Evolutionary conservation across 805 yeast genomes (phyloP), one percentile per base, ranked within the genome.

Genomic region (Saturnispora halmiae): DNA sequence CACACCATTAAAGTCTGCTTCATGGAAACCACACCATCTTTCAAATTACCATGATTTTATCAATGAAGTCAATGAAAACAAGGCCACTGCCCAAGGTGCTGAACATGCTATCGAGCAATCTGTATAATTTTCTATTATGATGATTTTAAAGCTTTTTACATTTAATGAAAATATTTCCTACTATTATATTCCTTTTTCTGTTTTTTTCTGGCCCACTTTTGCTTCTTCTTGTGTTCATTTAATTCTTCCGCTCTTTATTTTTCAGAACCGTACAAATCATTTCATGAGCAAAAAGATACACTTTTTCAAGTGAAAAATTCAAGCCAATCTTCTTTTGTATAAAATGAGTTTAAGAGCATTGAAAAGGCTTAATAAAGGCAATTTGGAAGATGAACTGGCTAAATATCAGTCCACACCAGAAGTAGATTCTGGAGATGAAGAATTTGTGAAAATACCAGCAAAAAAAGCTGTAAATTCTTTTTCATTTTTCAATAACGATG

Each of bases 271-370:
- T n/a, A n/a, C n/a, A n/a, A n/a, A 24, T 10, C 7, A 10, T 24
- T 7, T 10, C 26, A 24, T 24, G 26, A 24, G 26, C 26, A 24
- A 24, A 24, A 24, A 24, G 10, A 24, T 28, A 15, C 8, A 6
- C 6, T n/a, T n/a, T n/a, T n/a, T n/a, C n/a, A n/a, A n/a, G 26
- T 13, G 33, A 30, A 30, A 30, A 20, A 19, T 5, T 34, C 13
- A 15, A 18, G 15, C 16, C 11, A 11, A 14, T 2, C 11, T 20
- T 22, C 16, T 21, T 13, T 21, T 34, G 10, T 9, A 9, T 8
- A 30, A 15, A 18, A 72, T 73, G 78, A 70, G 76, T 57, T 67
- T 73, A 2, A 63, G 77, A 48, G 73, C 72, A 5, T 55, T 73
- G 34, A 66, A 66, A 46, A 61, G 65, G 41, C 53, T 73, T 10